phyloP scores from a whole-genome alignment of 495 filamentous ascomycete species.

The Hyaloscypha bicolor region DNA sequence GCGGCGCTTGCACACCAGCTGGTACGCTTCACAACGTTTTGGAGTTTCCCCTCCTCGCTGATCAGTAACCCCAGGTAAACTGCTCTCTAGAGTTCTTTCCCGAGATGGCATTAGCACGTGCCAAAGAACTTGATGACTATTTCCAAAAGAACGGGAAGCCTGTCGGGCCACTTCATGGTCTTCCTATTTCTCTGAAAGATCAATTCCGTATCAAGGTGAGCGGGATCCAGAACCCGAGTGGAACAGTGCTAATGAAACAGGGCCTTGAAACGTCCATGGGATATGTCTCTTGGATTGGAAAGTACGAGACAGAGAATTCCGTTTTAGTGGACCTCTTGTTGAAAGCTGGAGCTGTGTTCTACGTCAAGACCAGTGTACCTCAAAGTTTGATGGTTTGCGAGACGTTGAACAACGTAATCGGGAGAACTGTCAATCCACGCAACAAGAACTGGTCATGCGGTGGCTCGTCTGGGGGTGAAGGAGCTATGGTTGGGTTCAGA shows the following conservation, averaged over 20 bases:
- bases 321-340: conserved; percentile 46
- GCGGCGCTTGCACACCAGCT: conserved; percentile 64
- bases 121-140: conserved; percentile 57
- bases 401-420: conserved; percentile 66
- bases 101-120: conserved; percentile 58
- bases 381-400: conserved; percentile 53
- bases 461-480: conserved; percentile 64
- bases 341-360: conserved; percentile 60
- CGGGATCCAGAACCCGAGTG: conserved; percentile 33
- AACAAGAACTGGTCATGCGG: conserved; percentile 63
- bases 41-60: background rate
- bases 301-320: conserved; percentile 50
- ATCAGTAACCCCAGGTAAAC: conserved; percentile 45
- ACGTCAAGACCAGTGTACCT: conserved; percentile 69
- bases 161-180: conserved; percentile 66
- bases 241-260: conserved; percentile 41
- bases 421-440: conserved; percentile 65
- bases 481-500: conserved; percentile 47
- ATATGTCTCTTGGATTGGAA: conserved; percentile 54
- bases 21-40: conserved; percentile 43
- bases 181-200: conserved; percentile 70
- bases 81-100: conserved; percentile 70
- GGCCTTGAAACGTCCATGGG: conserved; percentile 60
- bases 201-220: conserved; percentile 60
- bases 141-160: conserved; percentile 48